Conservation (phyloP, 1,284 basidiomycete species). For the Chalciporus sp. region DNA sequence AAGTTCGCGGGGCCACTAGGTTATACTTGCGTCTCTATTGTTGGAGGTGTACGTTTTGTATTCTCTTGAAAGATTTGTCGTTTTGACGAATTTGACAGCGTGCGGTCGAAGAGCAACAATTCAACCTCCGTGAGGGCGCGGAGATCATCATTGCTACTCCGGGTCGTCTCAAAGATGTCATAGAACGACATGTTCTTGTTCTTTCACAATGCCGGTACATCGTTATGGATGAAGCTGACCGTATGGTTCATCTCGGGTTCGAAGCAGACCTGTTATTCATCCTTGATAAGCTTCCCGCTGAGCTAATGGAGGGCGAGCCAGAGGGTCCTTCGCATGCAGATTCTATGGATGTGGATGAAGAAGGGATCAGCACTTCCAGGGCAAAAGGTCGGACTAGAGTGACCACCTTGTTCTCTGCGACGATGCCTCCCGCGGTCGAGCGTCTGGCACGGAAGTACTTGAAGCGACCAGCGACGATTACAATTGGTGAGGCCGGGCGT, state of each 20-base stretch:
- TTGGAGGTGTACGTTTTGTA: slow-evolving; percentile 79
- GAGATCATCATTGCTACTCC: slow-evolving; percentile 99
- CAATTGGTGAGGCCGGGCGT: slow-evolving; percentile 96
- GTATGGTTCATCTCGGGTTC: slow-evolving; percentile 98
- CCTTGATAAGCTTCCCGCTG: slow-evolving; percentile 87
- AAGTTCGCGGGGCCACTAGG: slow-evolving; percentile 91
- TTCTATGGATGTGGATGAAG: slow-evolving; percentile 62
- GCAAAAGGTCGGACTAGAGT: slow-evolving; percentile 82
- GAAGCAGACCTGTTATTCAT: slow-evolving; percentile 95
- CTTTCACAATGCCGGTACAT: slow-evolving; percentile 96
- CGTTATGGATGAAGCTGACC: slow-evolving; percentile 99
- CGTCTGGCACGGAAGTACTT: slow-evolving; percentile 93
- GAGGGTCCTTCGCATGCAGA: slow-evolving; percentile 41
- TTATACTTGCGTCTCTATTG: slow-evolving; percentile 94
- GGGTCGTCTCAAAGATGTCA: slow-evolving; percentile 95
- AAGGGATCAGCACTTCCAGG: slow-evolving; percentile 41
- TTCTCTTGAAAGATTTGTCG: slow-evolving; percentile 1
- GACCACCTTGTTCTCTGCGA: slow-evolving; percentile 95
- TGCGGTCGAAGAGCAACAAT: slow-evolving; percentile 95
- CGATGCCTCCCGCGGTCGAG: slow-evolving; percentile 97
- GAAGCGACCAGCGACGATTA: slow-evolving; percentile 90
- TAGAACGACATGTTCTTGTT: slow-evolving; percentile 94
- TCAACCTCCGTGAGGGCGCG: slow-evolving; percentile 92
- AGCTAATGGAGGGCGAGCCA: slow-evolving; percentile 82
- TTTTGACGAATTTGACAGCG: slow-evolving; percentile 46